Base-by-base conservation (phyloP, 768 basidiomycete species). In the Hypholoma fasciculare region DNA sequence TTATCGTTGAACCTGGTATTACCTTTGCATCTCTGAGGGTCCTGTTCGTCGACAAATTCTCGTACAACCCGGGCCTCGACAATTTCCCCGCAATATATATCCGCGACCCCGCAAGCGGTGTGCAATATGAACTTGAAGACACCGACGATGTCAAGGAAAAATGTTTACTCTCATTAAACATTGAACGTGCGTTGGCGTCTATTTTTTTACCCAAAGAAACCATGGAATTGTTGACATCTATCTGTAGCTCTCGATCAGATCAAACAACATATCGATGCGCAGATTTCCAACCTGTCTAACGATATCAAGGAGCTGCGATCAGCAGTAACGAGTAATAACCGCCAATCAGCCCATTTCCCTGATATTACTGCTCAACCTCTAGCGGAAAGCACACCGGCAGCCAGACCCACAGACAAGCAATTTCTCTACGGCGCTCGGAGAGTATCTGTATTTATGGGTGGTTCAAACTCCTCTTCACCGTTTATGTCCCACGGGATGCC, bases 61-160 rank as follows among this genome's bases (percentile, higher is more conserved):
- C 90, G 34, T 98, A 96, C 70, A 94, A 89, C 67, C 94, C 96
- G 0, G 95, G 94, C 0, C 81, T 89, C 72, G 94, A 94, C 57
- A 92, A 95, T 67, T 97, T 96, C 65, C 95, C 96, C 23, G 91
- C 91, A 12, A 96, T 99, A 47, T 98, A 98, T 68, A 89, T 98
- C 53, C 88, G 92, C 9, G 96, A 98, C 75, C 90, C 90, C 3
- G 85, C 86, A 42, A 94, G 92, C 59, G 94, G 94, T 12, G 92
- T 98, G 50, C 90, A 94, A 68, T 99, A 96, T 69, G 96, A 98
- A 73, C 76, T 98, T 56, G 96, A 99, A 70, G 94, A 98, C 69
- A 85, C 94, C 56, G 90, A 92, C 16, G 96, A 99, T 68, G 84
- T 99, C 34, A 88, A 88, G 72, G 89, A 94, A 56, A 94, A 88